A percentile compares a stretch with the other conserved stretches of the same genome.
Conservation (phyloP, 176 grass and related monocot genomes). For the Zea luxurians region DNA sequence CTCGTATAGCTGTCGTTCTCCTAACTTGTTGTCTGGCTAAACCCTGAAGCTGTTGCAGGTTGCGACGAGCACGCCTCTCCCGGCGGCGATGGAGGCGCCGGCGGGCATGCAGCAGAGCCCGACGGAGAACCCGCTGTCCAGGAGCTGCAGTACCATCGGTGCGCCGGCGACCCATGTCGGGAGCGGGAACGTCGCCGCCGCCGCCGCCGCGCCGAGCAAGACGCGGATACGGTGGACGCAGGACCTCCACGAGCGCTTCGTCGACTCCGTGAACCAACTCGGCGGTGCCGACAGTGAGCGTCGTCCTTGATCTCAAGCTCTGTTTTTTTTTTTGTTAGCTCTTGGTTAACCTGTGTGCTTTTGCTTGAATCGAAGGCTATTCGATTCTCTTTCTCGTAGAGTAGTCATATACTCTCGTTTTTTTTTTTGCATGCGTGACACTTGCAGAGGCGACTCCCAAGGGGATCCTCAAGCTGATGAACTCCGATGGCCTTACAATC, state of each 20-base stretch:
- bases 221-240: conserved; percentile 87
- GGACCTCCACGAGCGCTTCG: conserved; percentile 83
- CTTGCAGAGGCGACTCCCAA: conserved; percentile 78
- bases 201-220: conserved; percentile 45
- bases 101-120: conserved; percentile 34
- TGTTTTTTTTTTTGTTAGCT: background rate
- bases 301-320: too few species aligned
- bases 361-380: background rate
- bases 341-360: background rate
- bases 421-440: background rate
- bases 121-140: conserved; percentile 38
- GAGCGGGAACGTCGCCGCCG: background rate
- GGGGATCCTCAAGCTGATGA: conserved; percentile 91
- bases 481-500: conserved; percentile 74
- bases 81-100: conserved; percentile 30
- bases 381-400: background rate
- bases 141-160: background rate
- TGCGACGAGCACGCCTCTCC: conserved; percentile 30
- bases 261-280: conserved; percentile 74
- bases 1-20: background rate
- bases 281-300: conserved; percentile 77
- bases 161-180: conserved; percentile 3
- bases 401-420: conserved; percentile 8
- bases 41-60: conserved; percentile 34
- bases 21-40: background rate